phyloP scores from a whole-genome alignment of 805 yeast genomes.

The Kurtzmaniella cleridarum region DNA sequence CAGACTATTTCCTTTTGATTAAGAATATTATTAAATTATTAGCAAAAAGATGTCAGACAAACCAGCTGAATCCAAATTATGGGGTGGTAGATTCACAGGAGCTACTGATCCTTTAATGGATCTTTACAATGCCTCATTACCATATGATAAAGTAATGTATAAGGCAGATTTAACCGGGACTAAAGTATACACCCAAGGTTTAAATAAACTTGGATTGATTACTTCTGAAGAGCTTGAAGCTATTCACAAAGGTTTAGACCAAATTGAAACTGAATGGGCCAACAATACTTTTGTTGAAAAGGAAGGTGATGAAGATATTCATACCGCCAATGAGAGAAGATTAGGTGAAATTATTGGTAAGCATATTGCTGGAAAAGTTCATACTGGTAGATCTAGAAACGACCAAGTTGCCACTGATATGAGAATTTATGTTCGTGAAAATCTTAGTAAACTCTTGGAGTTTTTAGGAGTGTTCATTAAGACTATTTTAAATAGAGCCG shows the following conservation, averaged over 20 bases:
- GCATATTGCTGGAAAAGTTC: conserved; percentile 94
- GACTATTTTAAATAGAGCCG: conserved; percentile 71
- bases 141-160: conserved; percentile 93
- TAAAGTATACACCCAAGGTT: conserved; percentile 84
- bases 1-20: not conserved
- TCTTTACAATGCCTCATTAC: conserved; percentile 91
- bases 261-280: conserved; percentile 81
- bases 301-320: conserved; percentile 95
- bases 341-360: conserved; percentile 94
- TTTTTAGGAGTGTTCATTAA: conserved; percentile 58
- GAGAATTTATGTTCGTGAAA: conserved; percentile 87
- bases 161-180: conserved; percentile 93
- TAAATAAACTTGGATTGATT: conserved; percentile 71
- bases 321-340: conserved; percentile 97
- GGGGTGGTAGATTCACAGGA: conserved; percentile 99
- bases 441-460: conserved; percentile 54
- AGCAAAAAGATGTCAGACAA: conserved; percentile 26
- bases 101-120: conserved; percentile 98
- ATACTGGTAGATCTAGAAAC: conserved; percentile 98
- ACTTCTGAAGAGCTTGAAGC: conserved; percentile 67
- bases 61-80: conserved; percentile 68
- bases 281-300: conserved; percentile 60
- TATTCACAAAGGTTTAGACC: conserved; percentile 77
- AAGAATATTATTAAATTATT: too few species aligned
- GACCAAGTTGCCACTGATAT: conserved; percentile 99